Conservation (phyloP, 2,329 filamentous ascomycete genomes). For the Zymoseptoria ardabiliae region DNA sequence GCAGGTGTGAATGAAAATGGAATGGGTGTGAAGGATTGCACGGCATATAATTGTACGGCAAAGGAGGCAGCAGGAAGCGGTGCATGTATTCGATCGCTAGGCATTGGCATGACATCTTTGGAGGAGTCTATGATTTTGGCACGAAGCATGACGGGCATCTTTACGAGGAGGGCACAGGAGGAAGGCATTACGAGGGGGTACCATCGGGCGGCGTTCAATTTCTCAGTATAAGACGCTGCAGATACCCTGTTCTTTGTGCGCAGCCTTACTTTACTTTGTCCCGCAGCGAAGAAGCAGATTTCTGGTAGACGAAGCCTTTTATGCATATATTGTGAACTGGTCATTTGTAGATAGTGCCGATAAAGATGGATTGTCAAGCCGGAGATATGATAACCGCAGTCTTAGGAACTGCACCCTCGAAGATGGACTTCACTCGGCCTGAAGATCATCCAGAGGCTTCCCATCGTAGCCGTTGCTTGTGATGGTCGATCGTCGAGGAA, state of each 20-base stretch:
- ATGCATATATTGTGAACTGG: neutral
- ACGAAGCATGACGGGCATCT: neutral
- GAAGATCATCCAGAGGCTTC: neutral
- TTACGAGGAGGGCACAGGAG: conserved; percentile 1
- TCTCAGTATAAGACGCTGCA: neutral
- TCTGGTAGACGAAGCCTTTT: neutral
- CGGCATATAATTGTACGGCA: neutral
- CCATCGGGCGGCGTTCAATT: neutral
- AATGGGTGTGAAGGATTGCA: neutral
- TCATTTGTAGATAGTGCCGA: neutral
- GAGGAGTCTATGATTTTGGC: neutral
- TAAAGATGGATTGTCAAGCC: neutral
- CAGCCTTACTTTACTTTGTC: neutral
- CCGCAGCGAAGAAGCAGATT: neutral
- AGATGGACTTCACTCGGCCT: neutral
- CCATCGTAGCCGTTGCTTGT: neutral
- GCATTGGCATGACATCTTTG: neutral
- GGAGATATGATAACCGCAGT: neutral
- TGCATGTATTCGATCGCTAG: neutral
- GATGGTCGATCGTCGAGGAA: neutral
- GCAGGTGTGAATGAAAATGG: conserved; percentile 23
- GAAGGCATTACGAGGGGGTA: neutral
- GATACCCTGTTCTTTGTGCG: neutral
- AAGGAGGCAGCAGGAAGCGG: neutral
- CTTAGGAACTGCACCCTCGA: too few species aligned